Evolutionary conservation across 1,284 basidiomycete genomes (phyloP).

Genomic region (Trichosporon sp.): DNA sequence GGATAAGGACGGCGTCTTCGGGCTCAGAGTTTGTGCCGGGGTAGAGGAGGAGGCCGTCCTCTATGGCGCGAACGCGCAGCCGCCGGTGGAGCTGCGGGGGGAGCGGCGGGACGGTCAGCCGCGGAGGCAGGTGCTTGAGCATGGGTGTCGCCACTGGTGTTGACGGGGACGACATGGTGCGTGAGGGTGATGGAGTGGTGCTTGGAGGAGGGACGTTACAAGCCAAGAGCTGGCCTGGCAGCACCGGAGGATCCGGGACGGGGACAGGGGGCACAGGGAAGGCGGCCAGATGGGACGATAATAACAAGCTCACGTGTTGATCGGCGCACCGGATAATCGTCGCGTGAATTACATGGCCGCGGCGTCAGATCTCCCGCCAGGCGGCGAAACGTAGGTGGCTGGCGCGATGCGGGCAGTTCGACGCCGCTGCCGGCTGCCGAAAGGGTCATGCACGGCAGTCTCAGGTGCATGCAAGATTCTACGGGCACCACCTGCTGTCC

Average conservation of each 20-base stretch:
- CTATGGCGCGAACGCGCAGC: conserved; percentile 21
- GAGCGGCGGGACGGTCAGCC: conserved; percentile 43
- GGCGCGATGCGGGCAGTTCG: background rate
- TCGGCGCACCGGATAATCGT: background rate
- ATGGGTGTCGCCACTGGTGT: conserved; percentile 6
- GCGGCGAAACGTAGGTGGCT: background rate
- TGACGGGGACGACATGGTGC: background rate
- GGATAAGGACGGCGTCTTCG: conserved; percentile 27
- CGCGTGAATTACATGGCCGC: background rate
- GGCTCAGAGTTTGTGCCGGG: conserved; percentile 15
- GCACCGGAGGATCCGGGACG: background rate
- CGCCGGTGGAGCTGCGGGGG: conserved; percentile 41
- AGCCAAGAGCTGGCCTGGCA: background rate
- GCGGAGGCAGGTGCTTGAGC: conserved; percentile 32
- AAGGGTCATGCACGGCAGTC: background rate
- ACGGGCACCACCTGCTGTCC: too few species aligned
- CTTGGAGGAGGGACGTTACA: background rate
- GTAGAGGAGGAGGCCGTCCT: conserved; percentile 34
- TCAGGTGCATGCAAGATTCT: background rate
- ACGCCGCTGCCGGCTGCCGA: background rate
- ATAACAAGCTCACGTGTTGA: conserved; percentile 3
- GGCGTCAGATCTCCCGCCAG: background rate
- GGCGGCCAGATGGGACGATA: background rate
- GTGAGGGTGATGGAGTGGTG: conserved; percentile 1
- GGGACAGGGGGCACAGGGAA: background rate